Percentiles rank a stretch among this genome's conserved stretches.
These are phyloP conservation scores for Acrocalymma vagum DNA, from an alignment of 2,329 filamentous ascomycete species.

Conservation along the genomic window DNA sequence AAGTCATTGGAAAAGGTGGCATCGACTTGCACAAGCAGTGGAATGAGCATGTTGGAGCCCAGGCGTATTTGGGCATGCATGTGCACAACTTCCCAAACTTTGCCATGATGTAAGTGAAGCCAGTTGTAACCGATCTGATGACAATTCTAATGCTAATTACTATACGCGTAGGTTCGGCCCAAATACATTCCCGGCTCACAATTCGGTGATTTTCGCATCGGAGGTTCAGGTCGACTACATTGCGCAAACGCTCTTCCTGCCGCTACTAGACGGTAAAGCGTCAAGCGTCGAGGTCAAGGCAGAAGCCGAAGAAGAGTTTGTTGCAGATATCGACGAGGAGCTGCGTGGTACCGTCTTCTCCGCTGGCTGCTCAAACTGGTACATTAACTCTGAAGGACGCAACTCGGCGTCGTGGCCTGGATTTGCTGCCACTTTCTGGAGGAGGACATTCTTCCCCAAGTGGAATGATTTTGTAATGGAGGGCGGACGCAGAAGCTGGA, in stretches of 20 bases:
- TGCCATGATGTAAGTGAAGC: constrained; percentile 21
- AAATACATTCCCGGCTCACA: constrained; percentile 42
- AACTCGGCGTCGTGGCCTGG: constrained; percentile 51
- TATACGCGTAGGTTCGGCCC: constrained; percentile 26
- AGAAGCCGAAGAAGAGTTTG: constrained; percentile 39
- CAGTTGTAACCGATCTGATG: too few relatives aligned
- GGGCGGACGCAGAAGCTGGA: too few relatives aligned
- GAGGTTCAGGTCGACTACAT: constrained; percentile 42
- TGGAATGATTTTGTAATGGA: constrained; percentile 14
- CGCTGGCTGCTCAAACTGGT: constrained; percentile 53
- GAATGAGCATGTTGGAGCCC: constrained; percentile 22
- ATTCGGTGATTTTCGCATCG: constrained; percentile 41
- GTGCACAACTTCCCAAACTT: constrained; percentile 36
- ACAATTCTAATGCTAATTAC: too few relatives aligned
- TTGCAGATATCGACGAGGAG: constrained; percentile 39
- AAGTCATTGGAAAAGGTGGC: constrained; percentile 34
- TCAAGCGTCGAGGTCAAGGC: constrained; percentile 47
- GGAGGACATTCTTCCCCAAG: constrained; percentile 30
- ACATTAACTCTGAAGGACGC: constrained; percentile 48
- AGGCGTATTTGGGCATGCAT: constrained; percentile 25
- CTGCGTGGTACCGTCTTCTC: constrained; percentile 47
- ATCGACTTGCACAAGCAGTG: constrained; percentile 25
- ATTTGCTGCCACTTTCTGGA: constrained; percentile 40
- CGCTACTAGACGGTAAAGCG: constrained; percentile 43
- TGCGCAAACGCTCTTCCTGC: constrained; percentile 35